phyloP scores from a whole-genome alignment of 371 early-diverging fungal species.

The Edhazardia aedis region DNA sequence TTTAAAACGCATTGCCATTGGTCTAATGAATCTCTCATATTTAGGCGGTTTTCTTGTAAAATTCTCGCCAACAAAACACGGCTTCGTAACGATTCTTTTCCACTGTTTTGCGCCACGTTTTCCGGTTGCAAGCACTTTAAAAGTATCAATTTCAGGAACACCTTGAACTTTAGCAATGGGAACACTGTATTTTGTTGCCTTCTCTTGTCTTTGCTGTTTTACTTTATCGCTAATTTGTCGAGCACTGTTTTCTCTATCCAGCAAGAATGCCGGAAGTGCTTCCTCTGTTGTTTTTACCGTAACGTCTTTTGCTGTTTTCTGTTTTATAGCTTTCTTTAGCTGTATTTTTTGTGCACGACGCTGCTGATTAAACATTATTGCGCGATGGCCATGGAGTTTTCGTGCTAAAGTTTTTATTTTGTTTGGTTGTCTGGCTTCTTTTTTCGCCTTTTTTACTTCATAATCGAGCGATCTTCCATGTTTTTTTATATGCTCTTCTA shows the following conservation, averaged over 20 bases:
- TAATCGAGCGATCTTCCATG: conserved; percentile 86
- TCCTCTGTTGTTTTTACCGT: conserved; percentile 61
- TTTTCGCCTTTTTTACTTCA: conserved; percentile 77
- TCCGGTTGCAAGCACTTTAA: conserved; percentile 84
- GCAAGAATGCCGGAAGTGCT: conserved; percentile 84
- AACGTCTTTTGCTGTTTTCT: conserved; percentile 75
- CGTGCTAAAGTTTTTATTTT: conserved; percentile 67
- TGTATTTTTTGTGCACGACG: conserved; percentile 92
- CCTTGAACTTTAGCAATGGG: conserved; percentile 92
- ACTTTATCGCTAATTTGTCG: conserved; percentile 89
- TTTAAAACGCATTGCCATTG: conserved; percentile 90
- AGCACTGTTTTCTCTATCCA: conserved; percentile 91
- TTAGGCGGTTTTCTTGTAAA: conserved; percentile 98
- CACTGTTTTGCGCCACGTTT: conserved; percentile 74
- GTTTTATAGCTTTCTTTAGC: conserved; percentile 89
- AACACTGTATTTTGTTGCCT: conserved; percentile 86
- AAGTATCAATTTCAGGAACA: conserved; percentile 92
- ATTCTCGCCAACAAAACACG: conserved; percentile 92
- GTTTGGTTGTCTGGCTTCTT: conserved; percentile 73
- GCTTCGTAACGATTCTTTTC: conserved; percentile 97
- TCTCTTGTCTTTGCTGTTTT: conserved; percentile 96
- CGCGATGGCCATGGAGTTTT: conserved; percentile 86
- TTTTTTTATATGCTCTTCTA: conserved; percentile 87
- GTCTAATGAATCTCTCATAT: conserved; percentile 96
- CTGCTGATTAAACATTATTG: conserved; percentile 92